Conservation (phyloP, 2,329 filamentous ascomycete species). For the Talaromyces sp. region DNA sequence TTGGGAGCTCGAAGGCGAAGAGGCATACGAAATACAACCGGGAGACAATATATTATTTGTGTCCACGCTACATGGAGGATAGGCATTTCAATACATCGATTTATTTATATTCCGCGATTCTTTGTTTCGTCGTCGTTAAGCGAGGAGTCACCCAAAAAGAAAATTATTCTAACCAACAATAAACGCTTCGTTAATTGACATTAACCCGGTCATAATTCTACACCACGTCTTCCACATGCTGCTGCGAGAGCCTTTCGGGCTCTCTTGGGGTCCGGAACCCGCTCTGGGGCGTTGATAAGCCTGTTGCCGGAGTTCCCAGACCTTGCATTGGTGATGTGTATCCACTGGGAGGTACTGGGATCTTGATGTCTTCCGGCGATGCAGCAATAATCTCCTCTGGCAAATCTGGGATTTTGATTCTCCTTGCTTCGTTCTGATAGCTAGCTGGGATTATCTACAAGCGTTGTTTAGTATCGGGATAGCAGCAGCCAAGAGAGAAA, state of each 20-base stretch:
- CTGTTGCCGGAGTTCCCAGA: constrained; percentile 33
- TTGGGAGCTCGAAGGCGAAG: constrained; percentile 96
- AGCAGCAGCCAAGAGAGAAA: background rate
- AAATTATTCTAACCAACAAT: background rate
- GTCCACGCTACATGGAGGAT: constrained; percentile 92
- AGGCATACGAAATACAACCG: constrained; percentile 74
- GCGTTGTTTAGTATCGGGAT: constrained; percentile 12
- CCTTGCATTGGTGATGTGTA: constrained; percentile 39
- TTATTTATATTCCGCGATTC: background rate
- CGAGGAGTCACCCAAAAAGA: constrained; percentile 1
- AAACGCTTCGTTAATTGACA: background rate
- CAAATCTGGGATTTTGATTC: constrained; percentile 73
- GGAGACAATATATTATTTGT: constrained; percentile 92
- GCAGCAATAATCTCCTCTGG: constrained; percentile 63
- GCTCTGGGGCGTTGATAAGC: constrained; percentile 39
- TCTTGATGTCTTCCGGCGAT: constrained; percentile 74
- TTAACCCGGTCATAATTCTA: constrained; percentile 21
- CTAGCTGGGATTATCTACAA: constrained; percentile 84
- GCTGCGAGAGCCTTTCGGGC: constrained; percentile 38
- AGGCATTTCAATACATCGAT: constrained; percentile 19
- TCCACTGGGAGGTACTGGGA: constrained; percentile 61
- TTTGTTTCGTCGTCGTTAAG: constrained; percentile 3
- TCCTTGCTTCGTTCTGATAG: constrained; percentile 92
- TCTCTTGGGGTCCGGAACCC: constrained; percentile 38
- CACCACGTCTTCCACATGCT: constrained; percentile 38